Evolutionary conservation across 2,329 filamentous ascomycete genomes (phyloP), one percentile per base, ranked within the genome.

Genomic region (Colletotrichum siamense): DNA sequence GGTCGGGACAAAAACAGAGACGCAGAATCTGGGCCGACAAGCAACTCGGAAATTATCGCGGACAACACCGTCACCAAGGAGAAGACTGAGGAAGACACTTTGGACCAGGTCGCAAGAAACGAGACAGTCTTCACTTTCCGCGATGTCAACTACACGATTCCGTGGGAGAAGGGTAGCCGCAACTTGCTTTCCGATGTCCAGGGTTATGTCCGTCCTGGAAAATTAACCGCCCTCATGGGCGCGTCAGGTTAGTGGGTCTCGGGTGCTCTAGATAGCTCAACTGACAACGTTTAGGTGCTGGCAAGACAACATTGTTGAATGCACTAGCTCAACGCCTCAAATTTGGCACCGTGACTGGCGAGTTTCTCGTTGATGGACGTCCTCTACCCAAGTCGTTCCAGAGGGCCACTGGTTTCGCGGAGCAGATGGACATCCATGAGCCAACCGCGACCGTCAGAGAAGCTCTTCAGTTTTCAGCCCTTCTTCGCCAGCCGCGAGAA

Each of bases 191-290:
- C 96, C 76, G 89, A 95, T 76, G 93, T 96, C 1, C 93, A 96
- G 79, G 95, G 95, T n/a, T 96, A 93, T 88, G 94, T 97, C 59
- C 94, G 95, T 77, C 95, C 95, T 2, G 95, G 95, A 36, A 96
- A 94, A 69, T 85, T 96, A 66, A 96, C 94, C 12, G 95, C 94
- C 10, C 88, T 96, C 1, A 96, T 96, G 95, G 94, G 88, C 44
- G 87, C 88, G 26, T 89, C 88, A 57, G 87, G 85, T 81, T 83
- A 79, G 79, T 80, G 78, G 3, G 6, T 80, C 15, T 10, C 26
- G 2, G 6, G 15, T 24, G 13, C 73, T 1, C 36, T 8, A 7
- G 9, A 4, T 16, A 9, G 12, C 26, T 22, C 13, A 28, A 16
- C 68, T 77, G 28, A 77, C 22, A 10, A 3, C 65, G 79, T 32